Conservation (phyloP, 441 rosid genomes). For the Breynia disticha region DNA sequence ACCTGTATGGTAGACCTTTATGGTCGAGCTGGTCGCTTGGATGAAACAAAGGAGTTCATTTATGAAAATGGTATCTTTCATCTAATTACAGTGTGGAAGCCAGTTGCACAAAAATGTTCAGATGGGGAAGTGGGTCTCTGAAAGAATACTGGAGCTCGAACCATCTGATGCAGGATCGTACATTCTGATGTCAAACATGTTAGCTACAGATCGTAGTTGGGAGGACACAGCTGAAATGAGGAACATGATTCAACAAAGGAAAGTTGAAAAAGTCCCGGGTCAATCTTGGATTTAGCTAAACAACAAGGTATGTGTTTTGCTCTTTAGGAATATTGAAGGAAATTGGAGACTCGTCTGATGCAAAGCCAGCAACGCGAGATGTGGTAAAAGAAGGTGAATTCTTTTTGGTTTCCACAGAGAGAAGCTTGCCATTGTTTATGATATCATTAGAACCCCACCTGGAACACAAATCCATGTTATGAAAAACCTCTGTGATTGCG, state of each 20-base stretch:
- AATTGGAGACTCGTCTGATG: slow-evolving; percentile 16
- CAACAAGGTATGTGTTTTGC: slow-evolving; percentile 9
- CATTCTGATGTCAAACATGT: slow-evolving; percentile 17
- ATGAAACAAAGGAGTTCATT: slow-evolving; percentile 17
- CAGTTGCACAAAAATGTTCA: slow-evolving; percentile 17
- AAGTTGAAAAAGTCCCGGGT: slow-evolving; percentile 19
- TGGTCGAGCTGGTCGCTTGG: slow-evolving; percentile 22
- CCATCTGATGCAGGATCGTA: slow-evolving; percentile 17
- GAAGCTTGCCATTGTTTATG: slow-evolving; percentile 18
- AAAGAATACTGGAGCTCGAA: slow-evolving; percentile 16
- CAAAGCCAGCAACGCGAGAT: slow-evolving; percentile 14
- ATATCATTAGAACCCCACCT: not conserved
- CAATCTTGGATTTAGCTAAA: slow-evolving; percentile 21
- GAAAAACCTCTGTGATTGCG: slow-evolving; percentile 15
- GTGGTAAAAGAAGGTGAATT: slow-evolving; percentile 19
- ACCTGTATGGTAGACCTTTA: slow-evolving; percentile 23
- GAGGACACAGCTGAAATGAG: slow-evolving; percentile 17
- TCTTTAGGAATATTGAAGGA: slow-evolving; percentile 12
- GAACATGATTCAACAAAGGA: slow-evolving; percentile 14
- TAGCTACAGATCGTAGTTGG: slow-evolving; percentile 14
- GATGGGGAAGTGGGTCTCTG: slow-evolving; percentile 22
- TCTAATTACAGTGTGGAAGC: slow-evolving; percentile 16
- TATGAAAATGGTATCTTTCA: slow-evolving; percentile 13
- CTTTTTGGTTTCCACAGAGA: slow-evolving; percentile 14
- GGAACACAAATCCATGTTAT: slow-evolving; percentile 13